Base-by-base conservation (phyloP, 768 basidiomycete species). In the Boletus rubroflammeus region DNA sequence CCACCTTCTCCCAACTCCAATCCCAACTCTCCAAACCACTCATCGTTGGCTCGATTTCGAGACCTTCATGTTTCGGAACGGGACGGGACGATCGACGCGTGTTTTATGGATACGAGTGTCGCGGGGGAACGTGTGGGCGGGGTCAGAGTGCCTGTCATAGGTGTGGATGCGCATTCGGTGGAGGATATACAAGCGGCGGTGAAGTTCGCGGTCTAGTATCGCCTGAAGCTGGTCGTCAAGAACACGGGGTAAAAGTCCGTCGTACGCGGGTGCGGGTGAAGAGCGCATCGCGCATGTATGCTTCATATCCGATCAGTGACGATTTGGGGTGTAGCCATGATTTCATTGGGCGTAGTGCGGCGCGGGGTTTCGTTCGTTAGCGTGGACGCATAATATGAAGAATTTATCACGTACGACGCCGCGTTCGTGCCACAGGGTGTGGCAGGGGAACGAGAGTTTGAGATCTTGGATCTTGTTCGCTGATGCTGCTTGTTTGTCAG, bases 341-440 rank as follows among this genome's bases (percentile, higher is more conserved):
- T 54, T 73, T 64, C 36, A 58, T 75, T 3, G 77, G 77, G 28
- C 67, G 75, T 6, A 75, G 73, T 50, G 56, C 72, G 15, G 74
- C 70, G 8, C 58, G 67, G n/a, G 73, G 72, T 4, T 64, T n/a
- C 71, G 1, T 72, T 78, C 40, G 42, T 73, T n/a, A 39, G 60
- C 78, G 26, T 78, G 74, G 73, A 78, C 73, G 0, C 76, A 76
- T 45, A 59, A 74, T 40, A 63, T 75, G 59, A 73, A 75, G 65
- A 65, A 73, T 23, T n/a, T n/a, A 71, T 74, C 50, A 67, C 62
- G 1, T 75, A 70, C 32, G 56, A 72, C 23, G 15, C 61, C 2
- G 52, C 56, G 5, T 74, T 74, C 52, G 48, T 47, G 9, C 75
- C 76, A 0, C 56, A 69, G 7, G 76, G 79, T 23, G 60, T 53